Evolutionary conservation across 1,284 basidiomycete species (phyloP).

Genomic region (Pisolithus thermaeus): DNA sequence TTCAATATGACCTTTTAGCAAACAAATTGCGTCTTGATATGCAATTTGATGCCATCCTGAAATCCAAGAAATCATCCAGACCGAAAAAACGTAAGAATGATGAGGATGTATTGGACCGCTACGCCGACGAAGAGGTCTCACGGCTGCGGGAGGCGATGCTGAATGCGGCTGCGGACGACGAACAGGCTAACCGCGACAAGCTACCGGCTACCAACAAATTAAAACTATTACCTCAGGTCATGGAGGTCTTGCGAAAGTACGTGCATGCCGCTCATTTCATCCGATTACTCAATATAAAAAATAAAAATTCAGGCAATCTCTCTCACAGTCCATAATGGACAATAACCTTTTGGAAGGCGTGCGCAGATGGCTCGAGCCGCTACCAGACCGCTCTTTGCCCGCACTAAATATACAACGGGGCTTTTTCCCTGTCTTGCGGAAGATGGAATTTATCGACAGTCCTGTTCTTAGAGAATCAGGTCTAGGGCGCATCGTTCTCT

Average conservation of each 20-base stretch:
- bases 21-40: conserved; percentile 60
- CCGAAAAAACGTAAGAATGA: conserved; percentile 70
- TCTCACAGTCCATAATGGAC: conserved; percentile 92
- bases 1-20: conserved; percentile 33
- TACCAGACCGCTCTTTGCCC: conserved; percentile 88
- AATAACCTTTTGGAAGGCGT: conserved; percentile 93
- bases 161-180: conserved; percentile 81
- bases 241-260: conserved; percentile 92
- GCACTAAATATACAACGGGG: conserved; percentile 95
- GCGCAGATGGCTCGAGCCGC: conserved; percentile 89
- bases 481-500: conserved; percentile 88
- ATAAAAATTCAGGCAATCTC: conserved; percentile 55
- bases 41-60: conserved; percentile 82
- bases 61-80: conserved; percentile 63
- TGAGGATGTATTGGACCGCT: conserved; percentile 76
- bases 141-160: conserved; percentile 84
- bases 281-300: too few relatives aligned
- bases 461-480: conserved; percentile 88
- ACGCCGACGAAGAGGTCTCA: conserved; percentile 90
- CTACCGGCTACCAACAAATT: conserved; percentile 87
- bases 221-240: conserved; percentile 79
- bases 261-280: conserved; percentile 25
- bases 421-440: conserved; percentile 79
- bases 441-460: conserved; percentile 91
- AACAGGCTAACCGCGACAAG: conserved; percentile 75